Conservation (phyloP, 2,329 filamentous ascomycete species). For the Aspergillus melleus region DNA sequence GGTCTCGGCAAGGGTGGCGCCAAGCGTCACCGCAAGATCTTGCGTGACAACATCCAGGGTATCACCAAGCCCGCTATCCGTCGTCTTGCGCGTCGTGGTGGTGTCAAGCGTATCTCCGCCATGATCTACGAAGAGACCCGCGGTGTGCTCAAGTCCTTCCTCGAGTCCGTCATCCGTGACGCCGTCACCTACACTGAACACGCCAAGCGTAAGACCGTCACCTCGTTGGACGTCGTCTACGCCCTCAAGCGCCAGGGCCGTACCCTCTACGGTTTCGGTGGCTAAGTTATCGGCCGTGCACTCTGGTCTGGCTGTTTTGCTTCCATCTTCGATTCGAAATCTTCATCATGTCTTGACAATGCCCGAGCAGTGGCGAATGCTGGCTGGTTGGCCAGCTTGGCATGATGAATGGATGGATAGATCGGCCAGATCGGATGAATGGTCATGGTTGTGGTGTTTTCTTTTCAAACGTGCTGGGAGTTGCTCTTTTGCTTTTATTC, state of each 20-base stretch:
- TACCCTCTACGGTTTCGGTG: slow-evolving; percentile 84
- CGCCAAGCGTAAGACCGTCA: slow-evolving; percentile 67
- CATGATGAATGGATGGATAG: neutral
- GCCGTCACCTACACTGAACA: slow-evolving; percentile 81
- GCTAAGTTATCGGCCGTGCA: slow-evolving; percentile 55
- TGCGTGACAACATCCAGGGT: slow-evolving; percentile 99
- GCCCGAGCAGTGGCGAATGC: neutral
- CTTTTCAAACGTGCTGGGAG: slow-evolving; percentile 15
- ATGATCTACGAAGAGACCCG: slow-evolving; percentile 87
- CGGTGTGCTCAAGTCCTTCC: slow-evolving; percentile 80
- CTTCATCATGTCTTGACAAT: neutral
- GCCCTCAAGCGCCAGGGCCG: slow-evolving; percentile 65
- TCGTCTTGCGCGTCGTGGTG: slow-evolving; percentile 97
- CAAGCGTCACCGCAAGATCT: slow-evolving; percentile 99
- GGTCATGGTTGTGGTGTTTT: neutral
- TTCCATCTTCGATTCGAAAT: neutral
- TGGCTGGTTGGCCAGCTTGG: neutral
- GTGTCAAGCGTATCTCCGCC: slow-evolving; percentile 99
- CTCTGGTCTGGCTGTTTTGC: neutral
- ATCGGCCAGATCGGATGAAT: neutral
- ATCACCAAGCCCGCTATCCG: slow-evolving; percentile 99
- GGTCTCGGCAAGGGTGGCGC: slow-evolving; percentile 97
- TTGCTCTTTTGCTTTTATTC: slow-evolving; percentile 9
- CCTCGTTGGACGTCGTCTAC: slow-evolving; percentile 63
- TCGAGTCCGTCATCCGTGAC: slow-evolving; percentile 77